phyloP scores from a whole-genome alignment of 2,329 filamentous ascomycete species.

The Cladosporium sp. region DNA sequence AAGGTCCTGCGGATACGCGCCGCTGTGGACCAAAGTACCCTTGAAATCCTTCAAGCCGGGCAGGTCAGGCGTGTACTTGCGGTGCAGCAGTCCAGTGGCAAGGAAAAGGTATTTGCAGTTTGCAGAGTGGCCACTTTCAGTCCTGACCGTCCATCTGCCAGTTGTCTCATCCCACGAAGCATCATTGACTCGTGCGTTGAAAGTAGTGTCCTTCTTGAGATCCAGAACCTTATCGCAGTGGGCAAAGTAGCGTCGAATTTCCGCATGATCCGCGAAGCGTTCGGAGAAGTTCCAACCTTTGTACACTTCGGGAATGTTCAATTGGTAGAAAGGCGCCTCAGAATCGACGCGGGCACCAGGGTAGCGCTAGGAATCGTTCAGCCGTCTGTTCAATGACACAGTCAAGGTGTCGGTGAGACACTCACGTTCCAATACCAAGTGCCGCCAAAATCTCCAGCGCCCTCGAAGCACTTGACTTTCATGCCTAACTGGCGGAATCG shows the following conservation, averaged over 20 bases:
- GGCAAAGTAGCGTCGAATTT: conserved; percentile 56
- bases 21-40: conserved; percentile 38
- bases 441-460: conserved; percentile 33
- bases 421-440: conserved; percentile 34
- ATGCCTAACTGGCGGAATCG: conserved; percentile 29
- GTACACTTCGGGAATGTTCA: conserved; percentile 46
- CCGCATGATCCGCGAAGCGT: conserved; percentile 28
- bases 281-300: conserved; percentile 51
- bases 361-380: conserved; percentile 22
- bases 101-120: conserved; percentile 34
- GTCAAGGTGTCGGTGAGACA: neutral
- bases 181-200: conserved; percentile 52
- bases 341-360: conserved; percentile 45
- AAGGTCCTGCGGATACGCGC: conserved; percentile 35
- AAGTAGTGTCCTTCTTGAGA: conserved; percentile 54
- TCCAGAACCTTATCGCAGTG: conserved; percentile 54
- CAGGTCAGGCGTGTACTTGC: conserved; percentile 36
- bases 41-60: conserved; percentile 33
- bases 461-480: conserved; percentile 33
- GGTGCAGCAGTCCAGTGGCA: conserved; percentile 36
- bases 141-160: conserved; percentile 50
- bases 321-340: conserved; percentile 45
- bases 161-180: conserved; percentile 48
- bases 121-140: conserved; percentile 36
- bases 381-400: too few relatives aligned